Conservation (phyloP, 2,329 filamentous ascomycete species). For the Lizonia empirigonia region DNA sequence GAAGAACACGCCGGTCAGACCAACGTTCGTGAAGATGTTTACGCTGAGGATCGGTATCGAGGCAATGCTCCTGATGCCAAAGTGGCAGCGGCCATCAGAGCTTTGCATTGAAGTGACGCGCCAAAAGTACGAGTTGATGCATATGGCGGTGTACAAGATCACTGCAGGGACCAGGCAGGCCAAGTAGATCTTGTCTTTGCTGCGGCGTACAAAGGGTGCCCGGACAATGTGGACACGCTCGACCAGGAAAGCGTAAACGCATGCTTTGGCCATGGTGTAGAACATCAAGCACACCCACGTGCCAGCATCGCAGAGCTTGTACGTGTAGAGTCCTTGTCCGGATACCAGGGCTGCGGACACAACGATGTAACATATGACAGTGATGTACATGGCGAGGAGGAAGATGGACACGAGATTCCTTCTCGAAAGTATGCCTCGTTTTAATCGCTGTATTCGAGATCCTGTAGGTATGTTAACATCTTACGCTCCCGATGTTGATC, state of each 20-base stretch:
- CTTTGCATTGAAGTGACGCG: constrained; percentile 38
- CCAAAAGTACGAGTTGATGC: constrained; percentile 32
- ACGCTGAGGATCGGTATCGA: constrained; percentile 44
- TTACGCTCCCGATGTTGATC: neutral
- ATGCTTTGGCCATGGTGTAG: constrained; percentile 42
- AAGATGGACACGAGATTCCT: constrained; percentile 25
- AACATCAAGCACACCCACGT: constrained; percentile 48
- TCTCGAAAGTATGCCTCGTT: constrained; percentile 14
- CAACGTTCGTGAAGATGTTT: constrained; percentile 44
- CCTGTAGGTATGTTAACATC: constrained; percentile 4
- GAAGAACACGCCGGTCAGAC: constrained; percentile 46
- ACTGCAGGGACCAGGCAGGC: constrained; percentile 30
- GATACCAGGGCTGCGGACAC: constrained; percentile 32
- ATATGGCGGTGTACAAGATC: constrained; percentile 29
- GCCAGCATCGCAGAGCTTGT: constrained; percentile 35
- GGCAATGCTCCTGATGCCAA: constrained; percentile 43
- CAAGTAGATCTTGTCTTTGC: constrained; percentile 43
- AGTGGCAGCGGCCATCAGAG: constrained; percentile 41
- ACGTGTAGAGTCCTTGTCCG: constrained; percentile 35
- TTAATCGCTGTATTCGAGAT: constrained; percentile 16
- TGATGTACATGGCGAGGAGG: constrained; percentile 23
- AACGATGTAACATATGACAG: constrained; percentile 26
- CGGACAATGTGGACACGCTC: constrained; percentile 49
- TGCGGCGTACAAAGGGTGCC: constrained; percentile 35
- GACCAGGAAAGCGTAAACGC: constrained; percentile 47